These are phyloP conservation scores for Aspergillus neotritici DNA, from an alignment of 2,329 filamentous ascomycete genomes.

Conservation along the genomic window DNA sequence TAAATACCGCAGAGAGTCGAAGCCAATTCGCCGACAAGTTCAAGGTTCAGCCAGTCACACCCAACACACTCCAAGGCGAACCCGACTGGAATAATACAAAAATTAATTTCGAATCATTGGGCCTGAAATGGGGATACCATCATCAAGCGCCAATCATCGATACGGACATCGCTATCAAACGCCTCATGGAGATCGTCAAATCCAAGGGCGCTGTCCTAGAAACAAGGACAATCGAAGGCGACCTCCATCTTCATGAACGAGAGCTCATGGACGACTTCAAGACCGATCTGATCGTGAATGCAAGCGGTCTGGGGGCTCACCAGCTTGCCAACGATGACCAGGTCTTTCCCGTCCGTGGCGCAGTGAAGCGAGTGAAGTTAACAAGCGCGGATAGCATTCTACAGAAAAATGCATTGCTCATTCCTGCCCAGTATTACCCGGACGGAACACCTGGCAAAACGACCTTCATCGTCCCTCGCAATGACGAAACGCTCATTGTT, in stretches of 20 bases:
- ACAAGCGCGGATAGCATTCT: neutral
- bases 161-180: neutral
- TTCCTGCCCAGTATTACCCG: neutral
- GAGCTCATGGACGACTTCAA: neutral
- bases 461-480: neutral
- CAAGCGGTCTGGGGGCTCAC: neutral
- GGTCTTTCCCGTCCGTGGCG: neutral
- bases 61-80: too few species aligned
- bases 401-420: neutral
- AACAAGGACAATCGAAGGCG: too few species aligned
- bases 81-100: too few species aligned
- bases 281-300: neutral
- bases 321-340: neutral
- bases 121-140: neutral
- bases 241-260: neutral
- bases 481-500: neutral
- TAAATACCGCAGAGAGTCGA: too few species aligned
- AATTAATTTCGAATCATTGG: too few species aligned
- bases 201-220: neutral
- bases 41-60: too few species aligned
- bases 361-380: neutral
- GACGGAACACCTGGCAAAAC: neutral
- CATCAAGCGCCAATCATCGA: slow-evolving; percentile 1
- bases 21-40: too few species aligned
- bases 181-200: neutral